A percentile compares a stretch with the other conserved stretches of the same genome.
phyloP scores from a whole-genome alignment of 257 asterid genomes.

The Linderniella brevidens region DNA sequence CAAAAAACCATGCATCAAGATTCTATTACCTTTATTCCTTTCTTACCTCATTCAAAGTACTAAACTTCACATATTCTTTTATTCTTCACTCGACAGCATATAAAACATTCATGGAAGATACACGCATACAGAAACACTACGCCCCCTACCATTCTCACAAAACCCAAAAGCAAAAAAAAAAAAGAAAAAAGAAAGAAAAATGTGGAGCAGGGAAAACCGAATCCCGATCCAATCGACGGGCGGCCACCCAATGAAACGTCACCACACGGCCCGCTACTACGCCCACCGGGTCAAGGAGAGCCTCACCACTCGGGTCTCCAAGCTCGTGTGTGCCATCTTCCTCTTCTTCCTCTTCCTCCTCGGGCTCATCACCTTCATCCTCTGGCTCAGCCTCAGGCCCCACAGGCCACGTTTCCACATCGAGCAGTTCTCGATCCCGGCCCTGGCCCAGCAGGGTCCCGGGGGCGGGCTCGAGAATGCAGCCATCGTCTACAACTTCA shows the following conservation, averaged over 20 bases:
- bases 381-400: constrained; percentile 84
- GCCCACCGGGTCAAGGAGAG: constrained; percentile 75
- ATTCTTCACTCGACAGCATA: background rate
- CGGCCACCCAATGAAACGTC: constrained; percentile 29
- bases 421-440: constrained; percentile 44
- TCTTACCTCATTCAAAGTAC: constrained; percentile 14
- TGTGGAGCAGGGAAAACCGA: constrained; percentile 14
- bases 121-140: too few species aligned
- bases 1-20: background rate
- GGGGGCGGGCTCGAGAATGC: constrained; percentile 24
- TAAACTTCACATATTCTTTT: background rate
- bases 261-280: constrained; percentile 60
- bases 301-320: constrained; percentile 55
- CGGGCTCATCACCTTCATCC: constrained; percentile 58
- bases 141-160: too few species aligned
- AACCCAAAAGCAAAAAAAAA: too few species aligned
- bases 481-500: constrained; percentile 35
- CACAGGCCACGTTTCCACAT: constrained; percentile 70
- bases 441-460: constrained; percentile 9
- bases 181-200: constrained; percentile 1
- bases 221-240: constrained; percentile 20
- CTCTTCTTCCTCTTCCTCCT: constrained; percentile 37
- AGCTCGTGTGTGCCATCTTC: constrained; percentile 51
- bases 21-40: constrained; percentile 19
- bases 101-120: too few species aligned